Base-by-base conservation (phyloP, 2,329 filamentous ascomycete species). In the Sporothrix luriei region DNA sequence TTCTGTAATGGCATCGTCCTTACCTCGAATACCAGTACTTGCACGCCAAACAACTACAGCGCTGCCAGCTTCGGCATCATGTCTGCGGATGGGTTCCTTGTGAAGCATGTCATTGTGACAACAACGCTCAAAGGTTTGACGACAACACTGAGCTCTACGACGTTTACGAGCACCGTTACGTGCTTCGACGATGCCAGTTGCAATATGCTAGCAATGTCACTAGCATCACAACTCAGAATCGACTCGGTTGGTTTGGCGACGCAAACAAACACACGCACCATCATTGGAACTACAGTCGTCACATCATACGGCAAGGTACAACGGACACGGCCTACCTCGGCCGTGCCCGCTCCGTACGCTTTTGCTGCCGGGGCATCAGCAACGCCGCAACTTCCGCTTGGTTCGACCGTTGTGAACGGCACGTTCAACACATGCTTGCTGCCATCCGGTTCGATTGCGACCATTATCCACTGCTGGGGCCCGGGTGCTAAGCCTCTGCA, bases 381-480 rank as follows among this genome's bases (percentile, higher is more conserved):
- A 1, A 11, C n/a, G 5, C 29, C 49, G 4, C n/a, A 19, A 6
- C 51, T 59, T n/a, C 51, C 51, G 9, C 43, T 68, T 21, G 52
- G 52, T 7, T 48, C 52, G 16, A 59, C 66, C 2, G 19, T 49
- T 3, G 10, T 48, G 7, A 49, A 49, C 10, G 52, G 40, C 52
- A 68, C 52, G 7, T 14, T 59, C 66, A 68, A 68, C 26, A n/a
- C 21, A 4, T 68, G 66, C 66, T 10, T 68, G 49, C 11, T 55
- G 11, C 51, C 48, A n/a, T 3, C 51, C 14, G 29, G 29, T 9
- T 11, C 51, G 6, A 7, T 46, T 14, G 9, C 52, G 2, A 29
- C 52, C 7, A 38, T 68, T 26, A 40, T 68, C 6, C 72, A 70
- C 38, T 73, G 72, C 65, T 71, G 68, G 62, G 64, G 64, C 19